Base-by-base conservation (phyloP, 495 filamentous ascomycete genomes). In the Chlorociboria aeruginascens region DNA sequence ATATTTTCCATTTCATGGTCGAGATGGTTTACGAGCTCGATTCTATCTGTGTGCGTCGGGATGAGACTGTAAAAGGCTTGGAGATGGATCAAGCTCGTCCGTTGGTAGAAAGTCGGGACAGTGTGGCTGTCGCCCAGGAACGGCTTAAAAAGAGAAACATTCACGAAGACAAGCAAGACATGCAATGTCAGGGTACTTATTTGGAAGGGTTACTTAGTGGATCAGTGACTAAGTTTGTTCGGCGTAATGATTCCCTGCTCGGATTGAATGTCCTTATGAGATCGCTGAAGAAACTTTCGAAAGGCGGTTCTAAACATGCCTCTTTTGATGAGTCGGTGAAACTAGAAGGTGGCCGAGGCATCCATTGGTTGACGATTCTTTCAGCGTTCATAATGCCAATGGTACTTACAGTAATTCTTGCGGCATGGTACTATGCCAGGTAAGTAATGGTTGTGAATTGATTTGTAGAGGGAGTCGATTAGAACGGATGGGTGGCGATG, bases 11-110 rank as follows among this genome's bases (percentile, higher is more conserved):
- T 3, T 48, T 43, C 20, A 63, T 69, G 48, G 47, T 60, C 0
- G 40, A 16, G 20, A 39, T 77, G 16, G 69, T 74, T 3, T 34
- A 54, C 13, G 67, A 68, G 37, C 50, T 74, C 8, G 64, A 71
- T 53, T 32, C n/a, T 4, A 37, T 53, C 4, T 45, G 53, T 37
- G 47, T 31, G 0, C 49, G 46, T 10, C 38, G 39, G 14, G 47
- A 50, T 12, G 37, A 38, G 14, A 10, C 50, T 10, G 37, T 25
- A 29, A 38, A n/a, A 0, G 14, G 28, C 2, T 3, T 4, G 7
- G 12, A 34, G n/a, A 14, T 33, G 2, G 10, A 20, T 8, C 34
- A 46, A 32, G n/a, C 30, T n/a, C 17, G 33, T 14, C 13, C 46
- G 11, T 31, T 45, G 9, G 17, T 39, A 16, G 40, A n/a, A n/a